Evolutionary conservation across 768 basidiomycete species (phyloP), one percentile per base, ranked within the genome.

Genomic region (Amanita polypyramis): DNA sequence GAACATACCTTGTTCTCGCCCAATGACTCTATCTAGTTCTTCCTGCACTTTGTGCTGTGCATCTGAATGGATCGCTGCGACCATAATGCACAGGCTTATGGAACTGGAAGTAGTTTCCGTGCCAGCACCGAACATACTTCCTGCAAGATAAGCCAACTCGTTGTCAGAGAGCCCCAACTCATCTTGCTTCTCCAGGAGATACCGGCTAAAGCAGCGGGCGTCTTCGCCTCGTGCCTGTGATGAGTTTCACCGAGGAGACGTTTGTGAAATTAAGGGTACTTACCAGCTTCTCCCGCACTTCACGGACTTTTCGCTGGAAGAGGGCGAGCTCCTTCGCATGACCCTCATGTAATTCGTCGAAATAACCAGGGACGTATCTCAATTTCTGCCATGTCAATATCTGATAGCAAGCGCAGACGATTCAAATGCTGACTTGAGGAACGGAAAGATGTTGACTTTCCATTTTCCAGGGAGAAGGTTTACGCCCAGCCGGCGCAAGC

Each of bases 111-210:
- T 81, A 54, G 80, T 82, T 52, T 81, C 80, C 0, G 76, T 72
- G 11, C 80, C 80, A 23, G 80, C 80, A 27, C 80, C 80, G 51
- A 79, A 83, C 60, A 83, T 74, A 30, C 72, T 70, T 0, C 81
- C 81, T 0, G 76, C 74, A 20, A 83, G 70, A 56, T 82, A 83
- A 0, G 80, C 74, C 19, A 73, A 70, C 55, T 83, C 80, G 47
- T 75, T 65, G 46, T 76, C 65, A 2, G 77, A 70, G 11, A 82
- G 69, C 10, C 69, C 73, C 41, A 77, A 70, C 40, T 75, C 70
- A 1, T 57, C 49, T 54, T 80, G 77, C n/a, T 72, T 71, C 53
- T 80, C 74, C 1, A 82, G 61, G 20, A 82, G 70, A 51, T 79
- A 77, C 56, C 69, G 72, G 0, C 71, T 76, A 55, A 83, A 82